Evolutionary conservation across 2,329 filamentous ascomycete species (phyloP).

Genomic region (Aurifilum marmelostoma): DNA sequence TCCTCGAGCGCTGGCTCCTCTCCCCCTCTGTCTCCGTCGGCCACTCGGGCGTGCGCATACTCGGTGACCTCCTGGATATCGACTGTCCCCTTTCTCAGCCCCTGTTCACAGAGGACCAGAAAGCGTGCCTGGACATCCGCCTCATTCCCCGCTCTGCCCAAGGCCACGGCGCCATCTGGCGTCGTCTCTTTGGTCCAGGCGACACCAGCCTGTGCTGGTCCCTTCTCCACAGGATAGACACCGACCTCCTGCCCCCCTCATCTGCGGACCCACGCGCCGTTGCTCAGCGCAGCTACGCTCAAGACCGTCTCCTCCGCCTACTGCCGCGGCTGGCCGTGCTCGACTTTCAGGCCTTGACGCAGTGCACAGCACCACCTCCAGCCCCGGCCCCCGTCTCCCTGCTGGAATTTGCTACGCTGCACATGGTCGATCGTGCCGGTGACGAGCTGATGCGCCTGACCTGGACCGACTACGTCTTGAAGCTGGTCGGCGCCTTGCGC

Average conservation of each 20-base stretch:
- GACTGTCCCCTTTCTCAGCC: conserved; percentile 51
- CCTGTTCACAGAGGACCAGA: conserved; percentile 30
- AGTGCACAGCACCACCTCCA: conserved; percentile 33
- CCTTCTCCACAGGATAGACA: conserved; percentile 21
- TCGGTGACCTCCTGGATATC: conserved; percentile 58
- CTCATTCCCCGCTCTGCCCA: conserved; percentile 42
- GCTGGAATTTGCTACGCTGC: conserved; percentile 54
- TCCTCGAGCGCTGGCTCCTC: conserved; percentile 57
- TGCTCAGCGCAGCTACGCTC: conserved; percentile 52
- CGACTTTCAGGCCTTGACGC: conserved; percentile 47
- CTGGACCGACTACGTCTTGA: conserved; percentile 58
- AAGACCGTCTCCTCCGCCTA: conserved; percentile 56
- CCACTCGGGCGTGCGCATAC: conserved; percentile 52
- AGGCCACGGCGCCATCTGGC: conserved; percentile 59
- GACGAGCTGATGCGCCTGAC: conserved; percentile 56
- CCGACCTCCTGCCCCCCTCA: conserved; percentile 20
- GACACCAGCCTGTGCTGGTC: conserved; percentile 41
- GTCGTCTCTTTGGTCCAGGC: conserved; percentile 51
- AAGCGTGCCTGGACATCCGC: conserved; percentile 24
- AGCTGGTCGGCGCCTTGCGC: conserved; percentile 52
- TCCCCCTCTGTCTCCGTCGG: conserved; percentile 59
- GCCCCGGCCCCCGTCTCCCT: conserved; percentile 36
- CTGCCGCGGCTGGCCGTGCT: conserved; percentile 54
- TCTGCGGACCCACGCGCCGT: conserved; percentile 38
- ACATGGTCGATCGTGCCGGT: conserved; percentile 51